Conservation (phyloP, 2,329 filamentous ascomycete genomes). For the Claviceps sp. region DNA sequence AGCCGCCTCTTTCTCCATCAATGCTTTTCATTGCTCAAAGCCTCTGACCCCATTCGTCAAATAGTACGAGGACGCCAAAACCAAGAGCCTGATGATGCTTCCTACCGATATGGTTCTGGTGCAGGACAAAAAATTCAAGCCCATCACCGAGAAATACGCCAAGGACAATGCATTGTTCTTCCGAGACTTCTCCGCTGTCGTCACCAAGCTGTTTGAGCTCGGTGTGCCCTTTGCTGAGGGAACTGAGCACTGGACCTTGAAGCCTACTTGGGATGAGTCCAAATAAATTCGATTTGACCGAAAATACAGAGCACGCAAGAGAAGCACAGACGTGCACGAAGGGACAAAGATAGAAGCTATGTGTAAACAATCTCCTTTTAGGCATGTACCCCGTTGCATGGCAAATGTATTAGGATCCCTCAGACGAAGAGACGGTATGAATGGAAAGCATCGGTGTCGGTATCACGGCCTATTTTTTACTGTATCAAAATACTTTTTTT, state of each 20-base stretch:
- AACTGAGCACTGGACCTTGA: constrained; percentile 50
- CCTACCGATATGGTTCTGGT: constrained; percentile 80
- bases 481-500: too few species aligned
- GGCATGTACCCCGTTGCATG: not conserved
- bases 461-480: too few species aligned
- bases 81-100: constrained; percentile 92
- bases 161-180: constrained; percentile 88
- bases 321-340: not conserved
- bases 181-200: constrained; percentile 72
- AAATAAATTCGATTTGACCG: constrained; percentile 7
- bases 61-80: constrained; percentile 79
- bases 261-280: constrained; percentile 32
- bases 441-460: not conserved
- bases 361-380: constrained; percentile 3
- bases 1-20: not conserved
- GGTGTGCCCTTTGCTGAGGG: constrained; percentile 75
- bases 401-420: not conserved
- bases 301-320: not conserved
- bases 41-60: not conserved
- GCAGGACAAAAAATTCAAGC: constrained; percentile 76
- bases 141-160: constrained; percentile 74
- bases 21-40: constrained; percentile 1
- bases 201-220: constrained; percentile 79
- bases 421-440: not conserved
- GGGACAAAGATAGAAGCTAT: not conserved